Evolutionary conservation across 441 rosid genomes (phyloP).

Genomic region (Arabidopsis hybrid): DNA sequence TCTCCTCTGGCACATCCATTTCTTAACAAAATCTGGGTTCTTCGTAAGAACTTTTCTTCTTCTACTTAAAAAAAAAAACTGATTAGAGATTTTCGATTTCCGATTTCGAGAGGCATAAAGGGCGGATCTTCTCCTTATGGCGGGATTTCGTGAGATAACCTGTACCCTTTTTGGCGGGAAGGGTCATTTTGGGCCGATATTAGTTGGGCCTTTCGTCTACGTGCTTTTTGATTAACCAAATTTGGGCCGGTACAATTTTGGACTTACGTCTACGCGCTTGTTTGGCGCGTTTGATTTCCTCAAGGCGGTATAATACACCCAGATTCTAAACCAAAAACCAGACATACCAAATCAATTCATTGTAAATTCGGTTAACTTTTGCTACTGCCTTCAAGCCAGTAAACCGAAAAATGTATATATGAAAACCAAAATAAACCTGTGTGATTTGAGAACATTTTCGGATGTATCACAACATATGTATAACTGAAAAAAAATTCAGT

Average conservation of each 20-base stretch:
- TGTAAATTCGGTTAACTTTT: neutral
- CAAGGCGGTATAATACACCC: neutral
- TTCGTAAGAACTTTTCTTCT: neutral
- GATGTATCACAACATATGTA: too few relatives aligned
- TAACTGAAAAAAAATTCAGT: too few relatives aligned
- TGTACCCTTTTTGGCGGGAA: conserved; percentile 63
- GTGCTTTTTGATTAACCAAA: neutral
- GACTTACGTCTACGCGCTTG: conserved; percentile 1
- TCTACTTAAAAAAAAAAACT: neutral
- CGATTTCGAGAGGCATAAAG: conserved; percentile 4
- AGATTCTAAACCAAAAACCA: neutral
- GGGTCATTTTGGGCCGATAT: neutral
- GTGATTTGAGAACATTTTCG: too few relatives aligned
- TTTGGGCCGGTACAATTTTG: neutral
- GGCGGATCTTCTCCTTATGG: conserved; percentile 36
- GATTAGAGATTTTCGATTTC: too few relatives aligned
- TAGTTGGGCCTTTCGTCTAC: neutral
- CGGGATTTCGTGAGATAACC: conserved; percentile 49
- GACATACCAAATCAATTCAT: neutral
- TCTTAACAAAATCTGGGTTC: conserved; percentile 22
- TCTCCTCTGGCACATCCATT: conserved; percentile 64
- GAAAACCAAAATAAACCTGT: too few relatives aligned
- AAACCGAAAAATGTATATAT: too few relatives aligned
- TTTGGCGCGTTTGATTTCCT: neutral
- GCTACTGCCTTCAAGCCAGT: too few relatives aligned